These are phyloP conservation scores for Dothideomycetes sp. DNA, from an alignment of 2,329 filamentous ascomycete genomes.

Conservation along the genomic window DNA sequence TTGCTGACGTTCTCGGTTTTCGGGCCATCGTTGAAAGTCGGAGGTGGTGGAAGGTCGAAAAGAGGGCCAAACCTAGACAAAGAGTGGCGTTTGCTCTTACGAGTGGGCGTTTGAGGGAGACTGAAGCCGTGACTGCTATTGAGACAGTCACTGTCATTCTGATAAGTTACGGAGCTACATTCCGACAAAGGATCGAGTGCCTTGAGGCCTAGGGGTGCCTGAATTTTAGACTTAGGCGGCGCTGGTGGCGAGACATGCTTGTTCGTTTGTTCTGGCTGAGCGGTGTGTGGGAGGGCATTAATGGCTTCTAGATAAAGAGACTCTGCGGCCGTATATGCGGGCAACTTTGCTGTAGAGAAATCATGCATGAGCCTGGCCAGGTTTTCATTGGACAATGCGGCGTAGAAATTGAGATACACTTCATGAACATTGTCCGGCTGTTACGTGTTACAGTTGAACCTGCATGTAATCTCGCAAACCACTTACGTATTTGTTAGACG, in stretches of 20 bases:
- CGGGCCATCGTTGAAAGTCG: too few species aligned
- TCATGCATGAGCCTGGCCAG: constrained; percentile 35
- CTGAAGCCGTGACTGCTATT: background rate
- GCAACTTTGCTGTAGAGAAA: constrained; percentile 33
- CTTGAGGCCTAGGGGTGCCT: background rate
- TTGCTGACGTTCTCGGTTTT: background rate
- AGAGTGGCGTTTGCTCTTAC: background rate
- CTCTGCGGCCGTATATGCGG: constrained; percentile 28
- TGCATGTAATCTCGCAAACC: background rate
- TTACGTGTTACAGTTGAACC: background rate
- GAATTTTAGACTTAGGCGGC: too few species aligned
- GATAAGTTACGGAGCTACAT: background rate
- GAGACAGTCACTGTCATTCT: background rate
- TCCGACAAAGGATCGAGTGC: too few species aligned
- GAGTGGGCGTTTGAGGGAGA: background rate
- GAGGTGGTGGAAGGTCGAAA: background rate
- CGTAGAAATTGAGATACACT: constrained; percentile 35
- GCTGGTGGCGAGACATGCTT: too few species aligned
- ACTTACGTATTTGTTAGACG: background rate
- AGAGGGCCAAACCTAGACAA: background rate
- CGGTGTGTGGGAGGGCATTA: constrained; percentile 13
- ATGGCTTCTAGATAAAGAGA: constrained; percentile 24
- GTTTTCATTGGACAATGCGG: constrained; percentile 33
- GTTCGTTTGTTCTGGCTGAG: background rate
- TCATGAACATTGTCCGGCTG: constrained; percentile 25